These are phyloP conservation scores for Dianthus caryophyllus DNA, from an alignment of 148 eudicot species.

Conservation along the genomic window DNA sequence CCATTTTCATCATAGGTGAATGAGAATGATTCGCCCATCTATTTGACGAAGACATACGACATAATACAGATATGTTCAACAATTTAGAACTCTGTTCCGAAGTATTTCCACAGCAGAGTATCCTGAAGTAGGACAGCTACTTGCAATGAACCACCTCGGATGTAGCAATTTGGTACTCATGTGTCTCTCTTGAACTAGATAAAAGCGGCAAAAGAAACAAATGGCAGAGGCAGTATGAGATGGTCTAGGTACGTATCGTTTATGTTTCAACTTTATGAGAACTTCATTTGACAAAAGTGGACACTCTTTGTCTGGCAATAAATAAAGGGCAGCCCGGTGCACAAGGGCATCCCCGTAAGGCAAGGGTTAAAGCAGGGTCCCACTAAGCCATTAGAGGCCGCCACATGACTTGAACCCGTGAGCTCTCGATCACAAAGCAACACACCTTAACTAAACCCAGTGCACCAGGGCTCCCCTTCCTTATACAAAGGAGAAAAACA, in stretches of 20 bases:
- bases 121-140: conserved; percentile 33
- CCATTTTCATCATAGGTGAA: conserved; percentile 36
- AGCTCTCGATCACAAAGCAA: too few relatives aligned
- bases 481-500: conserved; percentile 30
- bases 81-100: conserved; percentile 47
- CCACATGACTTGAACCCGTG: too few relatives aligned
- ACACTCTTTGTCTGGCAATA: conserved; percentile 33
- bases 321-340: too few relatives aligned
- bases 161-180: conserved; percentile 36
- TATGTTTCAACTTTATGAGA: conserved; percentile 25
- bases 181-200: conserved; percentile 28
- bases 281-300: conserved; percentile 23
- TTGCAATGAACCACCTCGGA: conserved; percentile 35
- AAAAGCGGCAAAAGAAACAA: conserved; percentile 33
- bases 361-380: too few relatives aligned
- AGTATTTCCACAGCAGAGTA: conserved; percentile 37
- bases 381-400: too few relatives aligned
- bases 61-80: conserved; percentile 34
- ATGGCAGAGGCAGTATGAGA: conserved; percentile 27
- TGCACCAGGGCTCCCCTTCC: too few relatives aligned
- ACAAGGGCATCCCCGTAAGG: too few relatives aligned
- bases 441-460: too few relatives aligned
- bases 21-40: conserved; percentile 23
- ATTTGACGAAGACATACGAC: conserved; percentile 39
- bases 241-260: conserved; percentile 17